Base-by-base conservation (phyloP, 768 basidiomycete genomes). In the Neoboletus brunneissimus region DNA sequence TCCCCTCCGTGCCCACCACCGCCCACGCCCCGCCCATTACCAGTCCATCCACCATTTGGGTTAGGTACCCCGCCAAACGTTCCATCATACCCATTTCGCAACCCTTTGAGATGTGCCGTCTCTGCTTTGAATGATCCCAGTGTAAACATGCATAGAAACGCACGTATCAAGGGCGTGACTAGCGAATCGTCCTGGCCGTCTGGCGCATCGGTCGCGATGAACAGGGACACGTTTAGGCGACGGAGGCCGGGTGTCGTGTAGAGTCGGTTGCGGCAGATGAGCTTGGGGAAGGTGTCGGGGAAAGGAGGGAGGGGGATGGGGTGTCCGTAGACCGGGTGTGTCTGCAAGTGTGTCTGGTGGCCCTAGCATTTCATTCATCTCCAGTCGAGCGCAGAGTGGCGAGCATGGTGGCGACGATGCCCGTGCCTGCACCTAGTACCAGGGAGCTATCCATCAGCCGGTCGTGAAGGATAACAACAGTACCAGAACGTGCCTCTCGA, bases 381-480 rank as follows among this genome's bases (percentile, higher is more conserved):
- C 37, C 4, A 13, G 25, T 25, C 25, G 25, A 77, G 41, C 84
- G 77, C 11, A 91, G 67, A 4, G 81, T 77, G 1, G 84, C 81
- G 0, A 95, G 67, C 7, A 80, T 78, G 18, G 93, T 72, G 0
- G 89, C 82, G 13, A 92, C 88, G 8, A 96, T 80, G 20, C 94
- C 94, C 0, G 88, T 94, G 8, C 94, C 94, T 13, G 91, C 82
- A 29, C 94, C 25, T 29, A 10, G 22, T 23, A 18, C 2, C n/a
- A n/a, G 5, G n/a, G 46, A 23, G 0, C 8, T 18, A 6, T 9
- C 34, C 2, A 29, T 44, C 12, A 47, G 13, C 47, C 37, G 48
- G 35, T 18, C 12, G n/a, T 10, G 25, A 40, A 42, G 10, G 18
- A 5, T 2, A 25, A n/a, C n/a, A 31, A 27, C 15, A 0, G 37